Evolutionary conservation across 306 rosid species (phyloP).

Genomic region (Ochetophila trinervis): DNA sequence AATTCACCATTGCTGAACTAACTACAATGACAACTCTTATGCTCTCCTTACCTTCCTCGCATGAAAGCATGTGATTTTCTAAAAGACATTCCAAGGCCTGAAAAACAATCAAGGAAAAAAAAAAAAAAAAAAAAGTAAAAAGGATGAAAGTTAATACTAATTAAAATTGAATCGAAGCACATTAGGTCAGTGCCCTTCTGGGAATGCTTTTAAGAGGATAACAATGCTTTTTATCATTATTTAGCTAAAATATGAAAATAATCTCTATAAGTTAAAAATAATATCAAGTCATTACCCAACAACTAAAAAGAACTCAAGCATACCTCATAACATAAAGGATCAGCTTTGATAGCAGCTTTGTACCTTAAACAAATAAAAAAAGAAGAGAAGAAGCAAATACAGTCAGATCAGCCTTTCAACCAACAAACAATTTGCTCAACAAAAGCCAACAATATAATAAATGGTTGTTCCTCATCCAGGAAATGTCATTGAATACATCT

Average conservation of each 20-base stretch:
- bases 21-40: too few relatives aligned
- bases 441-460: constrained; percentile 3
- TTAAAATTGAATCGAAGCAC: background rate
- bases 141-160: background rate
- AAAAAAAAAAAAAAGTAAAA: background rate
- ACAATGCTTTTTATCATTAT: too few relatives aligned
- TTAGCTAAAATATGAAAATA: too few relatives aligned
- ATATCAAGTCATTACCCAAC: background rate
- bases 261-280: too few relatives aligned
- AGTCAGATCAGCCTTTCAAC: constrained; percentile 17
- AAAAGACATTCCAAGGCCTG: constrained; percentile 96
- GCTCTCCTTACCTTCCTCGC: constrained; percentile 64
- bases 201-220: too few relatives aligned
- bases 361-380: constrained; percentile 51
- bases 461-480: constrained; percentile 15
- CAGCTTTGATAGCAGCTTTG: constrained; percentile 92
- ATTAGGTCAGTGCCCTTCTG: too few relatives aligned
- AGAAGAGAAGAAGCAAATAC: constrained; percentile 13
- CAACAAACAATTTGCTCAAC: constrained; percentile 5
- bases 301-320: constrained; percentile 2
- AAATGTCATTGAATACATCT: background rate
- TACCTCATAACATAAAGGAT: constrained; percentile 98
- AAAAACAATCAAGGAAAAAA: constrained; percentile 26
- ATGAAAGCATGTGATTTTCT: constrained; percentile 95
- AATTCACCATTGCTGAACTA: background rate